Conservation (phyloP, 1,139 yeast genomes). For the Scheffersomyces illinoinensis region DNA sequence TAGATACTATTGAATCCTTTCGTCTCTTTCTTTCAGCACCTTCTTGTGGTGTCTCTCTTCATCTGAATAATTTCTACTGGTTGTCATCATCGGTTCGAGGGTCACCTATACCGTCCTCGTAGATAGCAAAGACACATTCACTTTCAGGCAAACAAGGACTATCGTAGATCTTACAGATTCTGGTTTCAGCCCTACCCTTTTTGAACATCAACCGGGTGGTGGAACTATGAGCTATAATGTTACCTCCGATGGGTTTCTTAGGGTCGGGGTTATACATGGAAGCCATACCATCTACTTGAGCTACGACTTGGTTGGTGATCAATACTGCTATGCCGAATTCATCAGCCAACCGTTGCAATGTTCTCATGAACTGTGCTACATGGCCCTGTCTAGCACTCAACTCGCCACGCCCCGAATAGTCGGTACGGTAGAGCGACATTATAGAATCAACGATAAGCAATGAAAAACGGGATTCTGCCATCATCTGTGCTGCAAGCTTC, state of each 20-base stretch:
- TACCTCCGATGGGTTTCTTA: conserved; percentile 99
- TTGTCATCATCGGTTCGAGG: conserved; percentile 76
- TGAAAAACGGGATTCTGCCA: conserved; percentile 86
- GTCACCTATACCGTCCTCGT: conserved; percentile 96
- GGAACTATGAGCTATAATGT: conserved; percentile 94
- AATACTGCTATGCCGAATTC: conserved; percentile 98
- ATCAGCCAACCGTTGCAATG: conserved; percentile 89
- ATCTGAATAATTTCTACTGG: conserved; percentile 2
- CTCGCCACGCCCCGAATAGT: conserved; percentile 95
- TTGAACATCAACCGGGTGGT: conserved; percentile 88
- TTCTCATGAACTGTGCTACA: conserved; percentile 90
- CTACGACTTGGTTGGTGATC: conserved; percentile 97
- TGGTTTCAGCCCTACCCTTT: conserved; percentile 88
- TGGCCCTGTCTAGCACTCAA: conserved; percentile 93
- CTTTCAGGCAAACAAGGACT: conserved; percentile 96
- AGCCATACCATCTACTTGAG: conserved; percentile 93
- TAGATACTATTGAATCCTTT: background rate
- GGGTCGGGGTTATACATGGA: conserved; percentile 91
- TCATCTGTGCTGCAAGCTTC: conserved; percentile 92
- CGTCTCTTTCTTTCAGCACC: background rate
- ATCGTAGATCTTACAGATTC: conserved; percentile 92
- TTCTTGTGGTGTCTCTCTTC: background rate
- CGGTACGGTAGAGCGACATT: conserved; percentile 95
- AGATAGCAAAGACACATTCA: conserved; percentile 92
- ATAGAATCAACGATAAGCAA: conserved; percentile 90